Conservation (phyloP, 371 early-diverging fungal species). For the Actinomortierella wolfii region DNA sequence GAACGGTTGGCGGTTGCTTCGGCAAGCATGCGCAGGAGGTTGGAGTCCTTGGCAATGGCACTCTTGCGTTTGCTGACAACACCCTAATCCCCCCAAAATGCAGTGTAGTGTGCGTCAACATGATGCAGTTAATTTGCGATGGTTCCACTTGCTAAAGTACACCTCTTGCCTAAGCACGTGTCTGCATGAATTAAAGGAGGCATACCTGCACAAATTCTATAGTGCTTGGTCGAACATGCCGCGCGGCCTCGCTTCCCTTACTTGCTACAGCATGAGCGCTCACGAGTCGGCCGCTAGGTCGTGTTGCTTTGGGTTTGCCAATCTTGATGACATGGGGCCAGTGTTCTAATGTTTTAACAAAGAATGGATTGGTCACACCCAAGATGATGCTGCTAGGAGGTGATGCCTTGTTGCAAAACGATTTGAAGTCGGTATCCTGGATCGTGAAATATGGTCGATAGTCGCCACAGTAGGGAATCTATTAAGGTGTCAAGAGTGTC, state of each 20-base stretch:
- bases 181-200: no score
- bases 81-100: conserved; percentile 42
- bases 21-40: conserved; percentile 70
- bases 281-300: conserved; percentile 46
- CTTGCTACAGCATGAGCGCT: conserved; percentile 10
- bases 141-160: no score
- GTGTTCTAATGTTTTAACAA: conserved; percentile 85
- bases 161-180: no score
- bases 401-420: conserved; percentile 67
- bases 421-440: conserved; percentile 90
- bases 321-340: conserved; percentile 93
- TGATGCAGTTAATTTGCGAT: no score
- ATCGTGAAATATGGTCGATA: conserved; percentile 96
- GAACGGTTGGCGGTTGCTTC: conserved; percentile 71
- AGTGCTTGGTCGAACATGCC: conserved; percentile 25
- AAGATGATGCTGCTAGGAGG: conserved; percentile 85
- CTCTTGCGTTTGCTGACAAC: conserved; percentile 82
- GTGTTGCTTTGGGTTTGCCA: conserved; percentile 58
- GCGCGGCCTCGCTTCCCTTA: conserved; percentile 11
- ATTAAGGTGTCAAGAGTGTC: no score
- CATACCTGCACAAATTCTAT: conserved; percentile 64
- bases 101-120: no score
- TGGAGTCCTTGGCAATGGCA: conserved; percentile 77
- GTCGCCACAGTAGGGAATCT: conserved; percentile 94
- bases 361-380: conserved; percentile 96